Conservation (phyloP, 129 eudicot genomes). For the Centella asiatica region DNA sequence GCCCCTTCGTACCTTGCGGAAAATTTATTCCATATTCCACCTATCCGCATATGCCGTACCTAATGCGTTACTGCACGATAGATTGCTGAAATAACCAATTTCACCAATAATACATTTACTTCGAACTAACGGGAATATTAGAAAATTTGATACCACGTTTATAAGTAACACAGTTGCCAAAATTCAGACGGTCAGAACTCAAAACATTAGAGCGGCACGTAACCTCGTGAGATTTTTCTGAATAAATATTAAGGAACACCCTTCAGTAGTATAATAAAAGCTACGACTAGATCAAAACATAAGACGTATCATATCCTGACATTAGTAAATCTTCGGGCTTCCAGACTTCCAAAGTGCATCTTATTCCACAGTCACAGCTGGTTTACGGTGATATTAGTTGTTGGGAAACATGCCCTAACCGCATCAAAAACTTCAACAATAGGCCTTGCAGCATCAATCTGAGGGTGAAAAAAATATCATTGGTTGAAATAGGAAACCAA, state of each 20-base stretch:
- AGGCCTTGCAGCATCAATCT: slow-evolving; percentile 88
- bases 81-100: no score
- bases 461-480: slow-evolving; percentile 9
- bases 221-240: neutral
- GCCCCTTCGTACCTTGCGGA: no score
- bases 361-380: neutral
- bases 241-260: neutral
- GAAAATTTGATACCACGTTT: no score
- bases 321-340: neutral
- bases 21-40: no score
- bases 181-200: neutral
- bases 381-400: slow-evolving; percentile 40
- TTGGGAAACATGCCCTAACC: slow-evolving; percentile 64
- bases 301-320: neutral
- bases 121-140: no score
- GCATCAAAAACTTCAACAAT: slow-evolving; percentile 77
- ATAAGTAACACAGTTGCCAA: neutral
- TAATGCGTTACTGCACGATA: no score
- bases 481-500: neutral
- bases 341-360: neutral
- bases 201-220: neutral
- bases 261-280: neutral
- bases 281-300: neutral
- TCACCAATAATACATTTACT: no score
- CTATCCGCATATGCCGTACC: no score